phyloP scores from a whole-genome alignment of 2,329 filamentous ascomycete species.

The Akanthomyces lecanii region DNA sequence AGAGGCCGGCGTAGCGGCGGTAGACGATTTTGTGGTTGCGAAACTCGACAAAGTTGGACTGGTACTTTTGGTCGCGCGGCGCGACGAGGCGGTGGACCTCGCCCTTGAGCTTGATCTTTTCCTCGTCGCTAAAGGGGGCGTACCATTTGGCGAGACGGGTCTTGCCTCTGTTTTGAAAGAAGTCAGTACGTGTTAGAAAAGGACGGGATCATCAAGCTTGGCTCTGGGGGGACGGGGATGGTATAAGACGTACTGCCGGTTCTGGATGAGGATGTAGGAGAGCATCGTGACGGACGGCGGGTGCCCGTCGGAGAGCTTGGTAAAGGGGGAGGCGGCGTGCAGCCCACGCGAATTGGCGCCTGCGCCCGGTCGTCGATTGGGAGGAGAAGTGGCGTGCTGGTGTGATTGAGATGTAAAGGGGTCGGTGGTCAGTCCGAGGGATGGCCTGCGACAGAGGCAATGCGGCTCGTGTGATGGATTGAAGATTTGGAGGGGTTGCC shows the following conservation, averaged over 20 bases:
- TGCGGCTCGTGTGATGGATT: not conserved
- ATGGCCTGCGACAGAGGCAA: not conserved
- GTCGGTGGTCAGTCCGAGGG: not conserved
- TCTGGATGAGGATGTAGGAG: constrained; percentile 87
- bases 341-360: not conserved
- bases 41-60: constrained; percentile 98
- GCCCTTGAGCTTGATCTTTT: constrained; percentile 98
- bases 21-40: constrained; percentile 96
- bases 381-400: too few species aligned
- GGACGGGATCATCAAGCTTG: too few species aligned
- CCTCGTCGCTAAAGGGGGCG: constrained; percentile 94
- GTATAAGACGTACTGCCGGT: constrained; percentile 61
- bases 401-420: not conserved
- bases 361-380: not conserved
- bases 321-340: not conserved
- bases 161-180: constrained; percentile 67
- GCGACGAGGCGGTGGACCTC: constrained; percentile 98
- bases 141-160: constrained; percentile 99
- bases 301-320: not conserved
- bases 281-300: constrained; percentile 46
- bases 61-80: constrained; percentile 97
- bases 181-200: not conserved
- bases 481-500: not conserved
- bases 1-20: constrained; percentile 92
- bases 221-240: too few species aligned